Evolutionary conservation across 192 early-diverging fungal species (phyloP).

Genomic region (Coemansia erecta): DNA sequence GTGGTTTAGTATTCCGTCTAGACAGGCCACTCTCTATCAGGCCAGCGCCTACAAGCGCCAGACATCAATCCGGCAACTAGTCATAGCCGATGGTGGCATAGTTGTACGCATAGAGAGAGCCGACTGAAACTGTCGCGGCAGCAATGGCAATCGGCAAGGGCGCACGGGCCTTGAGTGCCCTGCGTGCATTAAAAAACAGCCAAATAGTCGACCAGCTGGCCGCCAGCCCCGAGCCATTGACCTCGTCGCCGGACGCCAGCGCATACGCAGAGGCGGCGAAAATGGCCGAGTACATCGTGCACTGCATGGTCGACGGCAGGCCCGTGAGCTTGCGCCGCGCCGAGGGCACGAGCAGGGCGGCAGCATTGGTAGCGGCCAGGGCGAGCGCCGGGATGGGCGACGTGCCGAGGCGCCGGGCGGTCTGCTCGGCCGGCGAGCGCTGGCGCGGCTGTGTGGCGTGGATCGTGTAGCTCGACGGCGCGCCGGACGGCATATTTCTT

Average conservation of each 20-base stretch:
- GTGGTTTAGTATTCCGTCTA: too few relatives aligned
- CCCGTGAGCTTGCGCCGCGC: slow-evolving; percentile 12
- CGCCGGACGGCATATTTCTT: not conserved
- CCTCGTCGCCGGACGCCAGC: slow-evolving; percentile 27
- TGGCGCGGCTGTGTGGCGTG: slow-evolving; percentile 4
- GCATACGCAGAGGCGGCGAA: slow-evolving; percentile 39
- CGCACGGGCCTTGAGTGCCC: slow-evolving; percentile 17
- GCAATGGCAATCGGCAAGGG: slow-evolving; percentile 29
- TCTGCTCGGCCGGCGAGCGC: slow-evolving; percentile 3
- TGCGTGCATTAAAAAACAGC: slow-evolving; percentile 49
- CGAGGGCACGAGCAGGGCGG: not conserved
- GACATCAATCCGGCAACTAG: not conserved
- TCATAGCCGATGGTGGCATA: slow-evolving; percentile 22
- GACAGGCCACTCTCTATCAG: too few relatives aligned
- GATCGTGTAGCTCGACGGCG: slow-evolving; percentile 47
- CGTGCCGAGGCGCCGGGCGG: not conserved
- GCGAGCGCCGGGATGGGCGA: slow-evolving; percentile 24
- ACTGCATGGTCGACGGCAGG: slow-evolving; percentile 42
- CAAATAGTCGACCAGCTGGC: slow-evolving; percentile 42
- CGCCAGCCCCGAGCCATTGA: slow-evolving; percentile 40
- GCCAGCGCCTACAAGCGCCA: too few relatives aligned
- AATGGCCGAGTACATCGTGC: slow-evolving; percentile 31
- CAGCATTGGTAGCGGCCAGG: slow-evolving; percentile 23
- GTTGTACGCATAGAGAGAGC: slow-evolving; percentile 35
- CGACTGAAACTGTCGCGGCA: slow-evolving; percentile 12